Base-by-base conservation (phyloP, 2,329 filamentous ascomycete genomes). In the Colletotrichum lentis region DNA sequence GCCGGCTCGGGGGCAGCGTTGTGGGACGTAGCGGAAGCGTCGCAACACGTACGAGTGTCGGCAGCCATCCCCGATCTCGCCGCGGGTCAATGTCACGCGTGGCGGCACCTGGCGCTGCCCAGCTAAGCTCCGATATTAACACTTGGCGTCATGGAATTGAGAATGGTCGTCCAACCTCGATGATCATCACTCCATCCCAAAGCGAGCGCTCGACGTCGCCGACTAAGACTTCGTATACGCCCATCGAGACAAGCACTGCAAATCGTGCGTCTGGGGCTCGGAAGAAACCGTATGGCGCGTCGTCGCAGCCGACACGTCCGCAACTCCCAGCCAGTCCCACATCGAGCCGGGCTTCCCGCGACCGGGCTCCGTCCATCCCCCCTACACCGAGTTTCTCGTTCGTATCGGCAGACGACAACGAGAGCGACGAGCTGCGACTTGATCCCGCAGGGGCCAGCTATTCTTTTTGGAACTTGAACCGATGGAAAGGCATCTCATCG, bases 81-180 rank as follows among this genome's bases (percentile, higher is more conserved):
- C 80, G 86, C 7, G 84, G 84, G 10, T 90, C 88, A 1, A 78
- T 90, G 2, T 79, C 78, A 14, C 80, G 78, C 67, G 62, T 50
- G 49, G 71, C 43, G 6, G 73, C 77, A 1, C 72, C 74, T 1
- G 73, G 73, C 1, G 70, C 76, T 1, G 72, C 75, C 44, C 79
- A 80, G 53, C 67, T 78, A 22, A 79, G 74, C 62, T 83, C 90
- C 1, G 95, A 98, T 71, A 97, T 97, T 71, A 85, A 96, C 71
- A 91, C 88, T 57, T 99, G 95, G 95, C 88, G 94, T 3, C 93
- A 96, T 63, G 85, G 84, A 22, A 81, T 89, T 14, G 85, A 86
- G 53, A 78, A 79, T 20, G 79, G 77, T 12, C 77, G 81, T 18
- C 77, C 79, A 1, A 77, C 76, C 56, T 78, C 79, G 31, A 76